Percentiles rank a stretch among this genome's conserved stretches.
Evolutionary conservation across 78 protist species (phyloP).

Genomic region (Monosiga brevicollis): DNA sequence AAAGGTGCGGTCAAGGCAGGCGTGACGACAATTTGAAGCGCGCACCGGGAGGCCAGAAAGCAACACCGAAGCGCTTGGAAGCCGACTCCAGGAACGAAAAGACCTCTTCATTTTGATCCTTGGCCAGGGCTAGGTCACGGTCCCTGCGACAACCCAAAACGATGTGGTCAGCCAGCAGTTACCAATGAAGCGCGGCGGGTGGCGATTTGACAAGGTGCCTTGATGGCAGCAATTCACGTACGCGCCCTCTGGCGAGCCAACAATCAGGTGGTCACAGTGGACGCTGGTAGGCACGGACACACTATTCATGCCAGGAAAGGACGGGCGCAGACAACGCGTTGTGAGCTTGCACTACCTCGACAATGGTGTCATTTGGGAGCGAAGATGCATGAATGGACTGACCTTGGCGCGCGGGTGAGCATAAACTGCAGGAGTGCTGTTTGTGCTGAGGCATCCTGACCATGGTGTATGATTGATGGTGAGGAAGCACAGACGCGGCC

Average conservation of each 20-base stretch:
- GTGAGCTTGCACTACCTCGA: too few relatives aligned
- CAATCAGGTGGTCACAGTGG: constrained; percentile 88
- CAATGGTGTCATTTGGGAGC: too few relatives aligned
- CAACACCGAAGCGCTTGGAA: constrained; percentile 27
- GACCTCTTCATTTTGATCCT: constrained; percentile 60
- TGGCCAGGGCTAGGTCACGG: constrained; percentile 44
- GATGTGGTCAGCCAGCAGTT: constrained; percentile 89
- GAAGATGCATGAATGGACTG: too few relatives aligned
- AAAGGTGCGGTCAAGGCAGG: too few relatives aligned
- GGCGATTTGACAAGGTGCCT: neutral
- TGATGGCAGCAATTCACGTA: too few relatives aligned
- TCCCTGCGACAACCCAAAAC: constrained; percentile 63
- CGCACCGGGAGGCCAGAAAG: constrained; percentile 86
- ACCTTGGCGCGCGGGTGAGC: constrained; percentile 61
- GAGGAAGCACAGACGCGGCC: constrained; percentile 67
- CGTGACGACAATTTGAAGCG: too few relatives aligned
- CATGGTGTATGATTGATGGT: constrained; percentile 78
- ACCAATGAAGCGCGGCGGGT: constrained; percentile 70
- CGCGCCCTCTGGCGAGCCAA: constrained; percentile 54
- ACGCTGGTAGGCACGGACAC: constrained; percentile 80
- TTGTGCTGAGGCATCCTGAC: constrained; percentile 66
- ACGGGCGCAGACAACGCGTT: too few relatives aligned
- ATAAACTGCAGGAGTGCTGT: constrained; percentile 91
- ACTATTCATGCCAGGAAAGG: too few relatives aligned
- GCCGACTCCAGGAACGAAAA: constrained; percentile 67